phyloP scores from a whole-genome alignment of 345 rosid species.

The Reutealis trisperma region DNA sequence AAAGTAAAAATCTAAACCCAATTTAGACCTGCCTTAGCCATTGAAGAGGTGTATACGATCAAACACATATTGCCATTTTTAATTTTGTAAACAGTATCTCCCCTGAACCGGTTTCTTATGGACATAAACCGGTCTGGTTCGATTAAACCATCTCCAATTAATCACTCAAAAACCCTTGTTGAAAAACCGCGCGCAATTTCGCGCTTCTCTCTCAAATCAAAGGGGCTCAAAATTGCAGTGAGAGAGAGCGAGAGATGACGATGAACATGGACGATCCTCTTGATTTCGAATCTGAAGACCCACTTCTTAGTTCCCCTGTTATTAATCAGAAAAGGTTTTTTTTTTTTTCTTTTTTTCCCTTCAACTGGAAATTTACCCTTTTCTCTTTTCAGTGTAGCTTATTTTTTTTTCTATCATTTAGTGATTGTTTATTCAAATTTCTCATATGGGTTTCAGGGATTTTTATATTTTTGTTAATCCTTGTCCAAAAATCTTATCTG shows the following conservation, averaged over 20 bases:
- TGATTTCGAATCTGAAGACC: slow-evolving; percentile 84
- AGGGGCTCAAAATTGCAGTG: background rate
- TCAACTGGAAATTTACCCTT: background rate
- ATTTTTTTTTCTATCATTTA: background rate
- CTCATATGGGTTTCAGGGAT: background rate
- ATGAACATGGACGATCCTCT: slow-evolving; percentile 58
- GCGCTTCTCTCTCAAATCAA: slow-evolving; percentile 12
- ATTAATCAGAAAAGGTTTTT: slow-evolving; percentile 56
- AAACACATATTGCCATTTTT: too few relatives aligned
- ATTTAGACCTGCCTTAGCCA: too few relatives aligned
- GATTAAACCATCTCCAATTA: too few relatives aligned
- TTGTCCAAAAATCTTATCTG: background rate
- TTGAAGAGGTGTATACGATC: too few relatives aligned
- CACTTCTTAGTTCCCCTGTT: slow-evolving; percentile 39
- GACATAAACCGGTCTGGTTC: too few relatives aligned
- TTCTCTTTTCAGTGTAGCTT: background rate
- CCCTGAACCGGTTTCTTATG: too few relatives aligned
- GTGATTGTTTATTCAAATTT: background rate
- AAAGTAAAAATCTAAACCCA: too few relatives aligned
- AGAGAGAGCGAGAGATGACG: background rate
- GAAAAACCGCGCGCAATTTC: background rate
- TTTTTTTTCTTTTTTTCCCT: background rate
- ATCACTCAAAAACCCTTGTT: background rate
- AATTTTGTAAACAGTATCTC: too few relatives aligned
- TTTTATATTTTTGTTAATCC: background rate